phyloP scores from a whole-genome alignment of 805 yeast genomes.

The Yarrowia osloensis region DNA sequence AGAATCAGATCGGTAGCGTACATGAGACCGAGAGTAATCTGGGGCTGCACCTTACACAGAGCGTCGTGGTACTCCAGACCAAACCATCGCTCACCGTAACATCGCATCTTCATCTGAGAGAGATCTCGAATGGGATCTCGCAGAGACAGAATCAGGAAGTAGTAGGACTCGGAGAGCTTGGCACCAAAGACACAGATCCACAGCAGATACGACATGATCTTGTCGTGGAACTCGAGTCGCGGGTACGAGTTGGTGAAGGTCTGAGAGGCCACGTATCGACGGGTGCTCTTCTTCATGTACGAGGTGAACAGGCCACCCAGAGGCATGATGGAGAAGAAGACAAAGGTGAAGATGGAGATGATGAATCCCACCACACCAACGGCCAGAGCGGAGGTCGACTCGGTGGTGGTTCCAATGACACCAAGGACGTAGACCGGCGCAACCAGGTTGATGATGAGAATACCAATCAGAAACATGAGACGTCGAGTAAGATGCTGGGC shows the following conservation, averaged over 20 bases:
- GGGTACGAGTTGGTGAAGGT: conserved; percentile 93
- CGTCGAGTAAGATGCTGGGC: conserved; percentile 95
- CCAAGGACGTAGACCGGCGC: conserved; percentile 60
- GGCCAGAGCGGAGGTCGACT: conserved; percentile 55
- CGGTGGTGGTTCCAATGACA: conserved; percentile 43
- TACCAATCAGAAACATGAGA: conserved; percentile 66
- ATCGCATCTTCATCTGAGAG: conserved; percentile 84
- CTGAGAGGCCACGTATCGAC: conserved; percentile 90
- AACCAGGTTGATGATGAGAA: conserved; percentile 51
- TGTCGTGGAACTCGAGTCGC: conserved; percentile 79
- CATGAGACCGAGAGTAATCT: conserved; percentile 90
- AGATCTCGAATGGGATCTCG: conserved; percentile 94
- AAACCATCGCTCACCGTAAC: conserved; percentile 94
- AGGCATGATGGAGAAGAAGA: conserved; percentile 93
- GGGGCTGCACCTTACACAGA: conserved; percentile 83
- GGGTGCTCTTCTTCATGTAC: conserved; percentile 80
- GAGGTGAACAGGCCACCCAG: conserved; percentile 94
- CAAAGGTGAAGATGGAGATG: conserved; percentile 77
- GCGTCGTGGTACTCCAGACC: conserved; percentile 46
- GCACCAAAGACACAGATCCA: conserved; percentile 91
- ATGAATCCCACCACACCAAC: conserved; percentile 78
- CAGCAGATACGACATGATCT: conserved; percentile 92
- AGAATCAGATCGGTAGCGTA: conserved; percentile 86
- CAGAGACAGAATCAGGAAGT: conserved; percentile 81
- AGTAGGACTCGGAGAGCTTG: conserved; percentile 87